Evolutionary conservation across 164 flowering plant genomes (phyloP).

Genomic region (Taxillus chinensis): DNA sequence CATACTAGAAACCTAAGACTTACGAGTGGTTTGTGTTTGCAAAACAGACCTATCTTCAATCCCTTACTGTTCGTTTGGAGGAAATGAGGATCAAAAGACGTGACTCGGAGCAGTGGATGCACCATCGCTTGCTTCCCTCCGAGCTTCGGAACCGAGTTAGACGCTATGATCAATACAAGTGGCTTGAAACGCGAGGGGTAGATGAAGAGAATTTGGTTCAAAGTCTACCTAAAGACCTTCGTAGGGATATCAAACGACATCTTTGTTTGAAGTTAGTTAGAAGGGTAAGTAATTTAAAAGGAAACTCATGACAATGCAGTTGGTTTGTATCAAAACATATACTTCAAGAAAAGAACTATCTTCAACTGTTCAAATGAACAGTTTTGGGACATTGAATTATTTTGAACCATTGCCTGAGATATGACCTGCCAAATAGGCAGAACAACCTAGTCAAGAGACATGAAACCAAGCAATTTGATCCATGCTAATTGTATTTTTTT

Average conservation of each 20-base stretch:
- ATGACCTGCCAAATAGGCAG: no score
- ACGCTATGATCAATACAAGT: constrained; percentile 59
- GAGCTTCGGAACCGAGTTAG: constrained; percentile 51
- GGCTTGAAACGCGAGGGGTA: constrained; percentile 61
- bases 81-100: constrained; percentile 63
- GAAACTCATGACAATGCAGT: background rate
- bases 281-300: constrained; percentile 25
- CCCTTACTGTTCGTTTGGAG: constrained; percentile 45
- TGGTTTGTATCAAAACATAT: no score
- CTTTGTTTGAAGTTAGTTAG: constrained; percentile 51
- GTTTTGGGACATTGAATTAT: no score
- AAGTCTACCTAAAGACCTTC: constrained; percentile 48
- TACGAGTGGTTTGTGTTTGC: constrained; percentile 4
- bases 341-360: no score
- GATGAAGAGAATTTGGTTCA: constrained; percentile 57
- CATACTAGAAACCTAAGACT: no score
- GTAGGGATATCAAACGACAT: constrained; percentile 56
- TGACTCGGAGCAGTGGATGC: constrained; percentile 76
- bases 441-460: no score
- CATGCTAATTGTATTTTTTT: background rate
- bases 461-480: background rate
- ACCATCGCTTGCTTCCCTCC: constrained; percentile 49
- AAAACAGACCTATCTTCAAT: constrained; percentile 54
- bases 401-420: no score
- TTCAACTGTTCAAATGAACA: no score